Evolutionary conservation across 208 protist genomes (phyloP).

Genomic region (Leishmania arabica): DNA sequence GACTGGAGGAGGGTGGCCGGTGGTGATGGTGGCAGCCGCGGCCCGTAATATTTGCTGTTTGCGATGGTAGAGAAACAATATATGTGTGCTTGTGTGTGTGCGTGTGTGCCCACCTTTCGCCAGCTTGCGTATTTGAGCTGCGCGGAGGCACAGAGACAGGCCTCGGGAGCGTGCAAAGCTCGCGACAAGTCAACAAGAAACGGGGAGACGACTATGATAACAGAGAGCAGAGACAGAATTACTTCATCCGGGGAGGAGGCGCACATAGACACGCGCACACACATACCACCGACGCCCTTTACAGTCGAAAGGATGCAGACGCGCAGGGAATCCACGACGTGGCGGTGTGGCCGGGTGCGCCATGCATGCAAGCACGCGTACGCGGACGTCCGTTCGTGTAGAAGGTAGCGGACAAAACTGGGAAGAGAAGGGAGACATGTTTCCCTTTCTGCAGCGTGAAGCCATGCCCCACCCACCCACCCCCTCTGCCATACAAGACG

Average conservation of each 20-base stretch:
- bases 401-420: background rate
- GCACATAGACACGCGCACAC: background rate
- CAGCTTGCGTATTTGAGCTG: too few relatives aligned
- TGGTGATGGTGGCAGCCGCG: background rate
- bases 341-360: background rate
- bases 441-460: background rate
- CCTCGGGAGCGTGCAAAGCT: too few relatives aligned
- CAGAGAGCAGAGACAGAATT: background rate
- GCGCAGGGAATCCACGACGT: background rate
- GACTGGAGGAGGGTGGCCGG: too few relatives aligned
- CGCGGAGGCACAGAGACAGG: too few relatives aligned
- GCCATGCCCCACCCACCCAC: background rate
- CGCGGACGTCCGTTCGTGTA: background rate
- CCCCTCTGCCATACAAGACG: background rate
- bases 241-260: background rate
- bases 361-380: background rate
- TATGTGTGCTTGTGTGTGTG: background rate
- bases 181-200: background rate
- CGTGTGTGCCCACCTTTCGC: too few relatives aligned
- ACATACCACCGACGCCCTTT: background rate
- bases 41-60: constrained; percentile 5
- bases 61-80: constrained; percentile 2
- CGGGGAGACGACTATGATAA: background rate
- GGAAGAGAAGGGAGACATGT: background rate
- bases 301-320: background rate